A percentile compares a stretch with the other conserved stretches of the same genome.
Conservation (phyloP, 2,329 filamentous ascomycete genomes). For the Colletotrichum truncatum region DNA sequence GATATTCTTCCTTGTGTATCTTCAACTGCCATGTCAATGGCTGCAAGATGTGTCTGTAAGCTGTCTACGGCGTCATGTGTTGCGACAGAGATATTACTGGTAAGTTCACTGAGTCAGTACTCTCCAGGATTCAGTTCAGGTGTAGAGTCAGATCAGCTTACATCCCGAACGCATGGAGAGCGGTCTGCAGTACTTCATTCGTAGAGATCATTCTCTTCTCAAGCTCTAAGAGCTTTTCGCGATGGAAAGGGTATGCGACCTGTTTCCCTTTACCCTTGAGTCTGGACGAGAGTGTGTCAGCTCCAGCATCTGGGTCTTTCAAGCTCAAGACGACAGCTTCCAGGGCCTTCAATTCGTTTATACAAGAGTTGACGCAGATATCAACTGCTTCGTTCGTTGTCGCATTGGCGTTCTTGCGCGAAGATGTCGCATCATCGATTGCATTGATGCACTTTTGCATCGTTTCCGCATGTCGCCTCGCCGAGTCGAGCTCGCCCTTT, state of each 20-base stretch:
- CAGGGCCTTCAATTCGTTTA: not conserved
- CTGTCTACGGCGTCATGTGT: not conserved
- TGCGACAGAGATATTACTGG: not conserved
- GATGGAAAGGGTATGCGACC: not conserved
- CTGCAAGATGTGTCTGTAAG: not conserved
- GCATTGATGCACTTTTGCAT: not conserved
- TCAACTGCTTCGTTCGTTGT: not conserved
- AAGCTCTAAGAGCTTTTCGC: not conserved
- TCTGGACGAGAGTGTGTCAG: not conserved
- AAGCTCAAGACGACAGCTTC: not conserved
- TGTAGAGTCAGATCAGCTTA: not conserved
- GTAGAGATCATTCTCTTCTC: not conserved
- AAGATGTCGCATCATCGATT: not conserved
- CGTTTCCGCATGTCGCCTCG: not conserved
- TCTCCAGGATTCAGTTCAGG: too few species aligned
- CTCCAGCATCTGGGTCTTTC: rapidly evolving
- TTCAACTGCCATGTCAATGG: rapidly evolving
- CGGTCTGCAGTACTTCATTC: not conserved
- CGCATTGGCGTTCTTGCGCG: not conserved
- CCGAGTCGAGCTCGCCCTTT: not conserved
- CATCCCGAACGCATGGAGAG: not conserved
- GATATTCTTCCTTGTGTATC: not conserved
- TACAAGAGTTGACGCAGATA: not conserved
- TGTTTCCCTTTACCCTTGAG: not conserved
- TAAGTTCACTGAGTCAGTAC: too few species aligned